phyloP scores from a whole-genome alignment of 495 filamentous ascomycete species.

The Xylaria grammica region DNA sequence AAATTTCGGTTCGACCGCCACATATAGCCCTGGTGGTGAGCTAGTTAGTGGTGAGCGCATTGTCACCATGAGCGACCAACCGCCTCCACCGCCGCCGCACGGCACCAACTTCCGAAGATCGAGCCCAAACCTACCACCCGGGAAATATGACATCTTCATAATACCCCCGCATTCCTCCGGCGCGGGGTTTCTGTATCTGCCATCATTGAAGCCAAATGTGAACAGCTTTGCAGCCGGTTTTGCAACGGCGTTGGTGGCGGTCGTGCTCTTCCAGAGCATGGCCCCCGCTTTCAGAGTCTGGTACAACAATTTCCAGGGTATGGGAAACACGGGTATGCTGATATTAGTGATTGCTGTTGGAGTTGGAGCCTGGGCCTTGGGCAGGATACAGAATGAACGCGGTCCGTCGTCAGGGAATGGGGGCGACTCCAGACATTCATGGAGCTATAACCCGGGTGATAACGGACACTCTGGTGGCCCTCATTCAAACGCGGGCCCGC shows the following conservation, averaged over 20 bases:
- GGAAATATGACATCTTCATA: slow-evolving; percentile 96
- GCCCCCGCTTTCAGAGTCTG: slow-evolving; percentile 71
- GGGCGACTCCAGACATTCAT: slow-evolving; percentile 34
- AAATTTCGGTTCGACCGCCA: neutral
- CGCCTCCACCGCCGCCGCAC: slow-evolving; percentile 69
- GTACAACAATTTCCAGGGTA: slow-evolving; percentile 65
- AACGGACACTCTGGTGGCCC: slow-evolving; percentile 30
- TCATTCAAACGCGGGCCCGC: slow-evolving; percentile 29
- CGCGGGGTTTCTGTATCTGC: slow-evolving; percentile 90
- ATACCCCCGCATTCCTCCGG: slow-evolving; percentile 94
- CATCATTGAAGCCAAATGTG: slow-evolving; percentile 79
- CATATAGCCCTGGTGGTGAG: slow-evolving; percentile 4
- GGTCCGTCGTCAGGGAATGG: slow-evolving; percentile 35
- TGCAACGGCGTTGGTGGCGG: slow-evolving; percentile 68
- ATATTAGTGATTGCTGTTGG: slow-evolving; percentile 70
- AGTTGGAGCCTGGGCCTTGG: slow-evolving; percentile 75
- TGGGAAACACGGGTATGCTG: slow-evolving; percentile 65
- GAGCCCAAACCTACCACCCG: slow-evolving; percentile 68
- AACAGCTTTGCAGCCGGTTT: slow-evolving; percentile 93
- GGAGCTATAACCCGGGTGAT: slow-evolving; percentile 32
- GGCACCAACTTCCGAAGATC: slow-evolving; percentile 62
- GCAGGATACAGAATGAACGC: slow-evolving; percentile 64
- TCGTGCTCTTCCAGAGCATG: slow-evolving; percentile 70
- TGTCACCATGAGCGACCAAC: slow-evolving; percentile 46
- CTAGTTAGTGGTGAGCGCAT: too few species aligned